A percentile compares a stretch with the other conserved stretches of the same genome.
Conservation (phyloP, 116 monocot species). For the Posidonia oceanica region DNA sequence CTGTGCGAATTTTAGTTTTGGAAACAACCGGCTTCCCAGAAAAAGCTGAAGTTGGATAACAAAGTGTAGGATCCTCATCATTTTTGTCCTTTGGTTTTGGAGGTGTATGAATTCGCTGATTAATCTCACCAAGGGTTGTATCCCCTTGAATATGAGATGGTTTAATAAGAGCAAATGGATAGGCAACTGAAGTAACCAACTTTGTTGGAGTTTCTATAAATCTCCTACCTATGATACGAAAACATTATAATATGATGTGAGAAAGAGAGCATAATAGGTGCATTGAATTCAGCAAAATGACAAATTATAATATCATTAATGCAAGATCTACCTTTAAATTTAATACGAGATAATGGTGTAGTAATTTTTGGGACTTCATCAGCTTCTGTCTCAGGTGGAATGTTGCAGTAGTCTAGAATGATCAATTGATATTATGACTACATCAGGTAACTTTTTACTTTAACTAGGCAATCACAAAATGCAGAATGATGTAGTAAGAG, state of each 20-base stretch:
- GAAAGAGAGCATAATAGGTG: background rate
- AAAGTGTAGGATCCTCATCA: conserved; percentile 21
- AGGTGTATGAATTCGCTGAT: conserved; percentile 59
- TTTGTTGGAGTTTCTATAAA: conserved; percentile 42
- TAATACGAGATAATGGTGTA: conserved; percentile 27
- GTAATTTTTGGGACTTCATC: conserved; percentile 21
- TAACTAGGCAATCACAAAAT: background rate
- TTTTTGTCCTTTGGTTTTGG: conserved; percentile 22
- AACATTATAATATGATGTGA: background rate
- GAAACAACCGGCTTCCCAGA: conserved; percentile 88
- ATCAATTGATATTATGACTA: background rate
- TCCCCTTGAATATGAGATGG: conserved; percentile 76
- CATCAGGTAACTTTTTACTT: background rate
- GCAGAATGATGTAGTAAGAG: background rate
- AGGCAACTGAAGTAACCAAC: conserved; percentile 52
- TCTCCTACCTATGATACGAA: conserved; percentile 33
- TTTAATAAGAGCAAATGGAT: conserved; percentile 84
- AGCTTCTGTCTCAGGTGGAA: conserved; percentile 23
- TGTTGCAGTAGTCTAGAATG: conserved; percentile 24
- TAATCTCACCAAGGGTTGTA: conserved; percentile 82
- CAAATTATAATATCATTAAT: background rate
- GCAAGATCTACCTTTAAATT: conserved; percentile 43
- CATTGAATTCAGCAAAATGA: background rate
- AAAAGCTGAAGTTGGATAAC: conserved; percentile 79
- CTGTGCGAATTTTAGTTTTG: conserved; percentile 85